Evolutionary conservation across 2,329 filamentous ascomycete species (phyloP).

Genomic region (Sclerotinia minor): DNA sequence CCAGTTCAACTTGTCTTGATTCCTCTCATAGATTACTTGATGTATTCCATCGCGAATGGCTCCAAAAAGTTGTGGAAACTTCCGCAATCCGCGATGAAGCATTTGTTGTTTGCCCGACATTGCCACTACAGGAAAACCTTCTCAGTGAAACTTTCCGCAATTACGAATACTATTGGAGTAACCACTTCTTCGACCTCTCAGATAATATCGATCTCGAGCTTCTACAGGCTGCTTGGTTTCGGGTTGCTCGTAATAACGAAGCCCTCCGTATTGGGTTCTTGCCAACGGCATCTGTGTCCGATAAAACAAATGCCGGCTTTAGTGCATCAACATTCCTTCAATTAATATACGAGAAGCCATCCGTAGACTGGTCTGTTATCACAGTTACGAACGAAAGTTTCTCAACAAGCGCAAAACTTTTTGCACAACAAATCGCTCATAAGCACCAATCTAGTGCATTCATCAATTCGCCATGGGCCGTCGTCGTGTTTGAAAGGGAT

Average conservation of each 20-base stretch:
- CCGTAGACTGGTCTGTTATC: background rate
- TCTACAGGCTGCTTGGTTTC: slow-evolving; percentile 38
- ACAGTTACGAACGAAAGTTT: background rate
- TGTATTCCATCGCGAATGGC: slow-evolving; percentile 6
- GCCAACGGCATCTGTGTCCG: slow-evolving; percentile 5
- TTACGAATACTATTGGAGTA: slow-evolving; percentile 40
- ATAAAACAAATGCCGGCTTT: background rate
- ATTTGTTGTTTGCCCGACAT: slow-evolving; percentile 3
- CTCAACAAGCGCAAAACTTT: background rate
- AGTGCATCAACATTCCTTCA: slow-evolving; percentile 25
- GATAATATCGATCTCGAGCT: slow-evolving; percentile 28
- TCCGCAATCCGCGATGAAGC: background rate
- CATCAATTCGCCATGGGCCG: slow-evolving; percentile 5
- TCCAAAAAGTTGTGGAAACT: background rate
- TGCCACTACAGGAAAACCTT: slow-evolving; percentile 32
- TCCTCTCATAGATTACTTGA: background rate
- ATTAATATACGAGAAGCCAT: slow-evolving; percentile 20
- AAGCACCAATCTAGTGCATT: slow-evolving; percentile 4
- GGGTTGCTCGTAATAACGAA: slow-evolving; percentile 30
- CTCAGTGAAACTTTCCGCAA: slow-evolving; percentile 37
- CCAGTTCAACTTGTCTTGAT: slow-evolving; percentile 8
- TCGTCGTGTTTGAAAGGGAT: background rate
- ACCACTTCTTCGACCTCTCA: slow-evolving; percentile 32
- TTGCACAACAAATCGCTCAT: slow-evolving; percentile 3
- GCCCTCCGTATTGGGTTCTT: slow-evolving; percentile 43